Evolutionary conservation across 768 basidiomycete genomes (phyloP), one percentile per base, ranked within the genome.

Genomic region (Crassisporium funariophilum): DNA sequence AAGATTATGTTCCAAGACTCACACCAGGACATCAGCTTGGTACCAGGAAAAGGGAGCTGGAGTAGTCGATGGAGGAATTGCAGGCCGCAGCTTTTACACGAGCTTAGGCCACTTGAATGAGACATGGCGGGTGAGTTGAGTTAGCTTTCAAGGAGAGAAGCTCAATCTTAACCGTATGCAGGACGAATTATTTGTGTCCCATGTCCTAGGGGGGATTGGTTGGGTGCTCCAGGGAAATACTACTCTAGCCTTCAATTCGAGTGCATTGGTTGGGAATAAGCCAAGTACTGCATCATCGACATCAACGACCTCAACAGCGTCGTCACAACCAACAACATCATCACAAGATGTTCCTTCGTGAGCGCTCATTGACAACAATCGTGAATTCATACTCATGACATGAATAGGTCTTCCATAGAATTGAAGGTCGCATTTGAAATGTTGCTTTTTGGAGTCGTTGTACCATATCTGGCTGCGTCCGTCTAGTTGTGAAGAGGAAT

Each of bases 71-170:
- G 64, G 72, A 15, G 62, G 74, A 19, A 57, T 60, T 31, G 76
- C 83, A 2, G 91, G 90, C 16, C 77, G 91, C 27, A 90, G 88
- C 56, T 93, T 88, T 70, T 93, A 90, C 62, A 93, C 91, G 0
- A 76, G 82, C 51, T 74, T 93, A 0, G 91, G 91, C 0, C 91
- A 95, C 61, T 66, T 82, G 42, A 84, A 82, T 56, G 82, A 86
- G 57, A 90, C 87, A 23, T 91, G 88, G 88, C 67, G 78, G 69
- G 87, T 84, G 43, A 46, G 76, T 64, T 35, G 8, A 16, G 8
- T 43, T 27, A 47, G 16, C 33, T 53, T 44, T 37, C 5, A 40
- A 21, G 25, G n/a, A n/a, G n/a, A n/a, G n/a, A n/a, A n/a, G n/a
- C 44, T 58, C 35, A 16, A 24, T 55, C 36, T 51, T n/a, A n/a